Base-by-base conservation (phyloP, 768 basidiomycete species). In the Boletus huronensis region DNA sequence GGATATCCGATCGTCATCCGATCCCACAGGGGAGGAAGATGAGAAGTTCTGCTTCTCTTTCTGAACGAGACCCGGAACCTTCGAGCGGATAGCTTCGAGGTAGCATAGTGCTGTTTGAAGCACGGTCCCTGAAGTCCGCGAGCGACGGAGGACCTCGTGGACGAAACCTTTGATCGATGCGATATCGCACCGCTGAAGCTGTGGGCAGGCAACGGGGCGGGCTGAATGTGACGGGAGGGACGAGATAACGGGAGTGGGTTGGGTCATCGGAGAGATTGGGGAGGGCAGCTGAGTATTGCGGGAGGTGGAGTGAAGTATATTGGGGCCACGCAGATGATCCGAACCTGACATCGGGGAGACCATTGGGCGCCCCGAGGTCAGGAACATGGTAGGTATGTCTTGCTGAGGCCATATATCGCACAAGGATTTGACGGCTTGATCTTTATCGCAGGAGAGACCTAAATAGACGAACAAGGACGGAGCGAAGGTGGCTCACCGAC, bases 51-150 rank as follows among this genome's bases (percentile, higher is more conserved):
- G 61, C 55, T 75, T 77, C 50, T 87, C 85, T 58, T 76, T 72
- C 1, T 60, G 70, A 45, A 82, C 74, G 10, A 91, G 74, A 43
- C 85, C 83, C 1, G 88, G 83, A 13, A 94, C 72, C 66, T 82
- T 85, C 26, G 75, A 66, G 6, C 90, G 85, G n/a, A 92, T 79
- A 5, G 88, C 90, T 69, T 93, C 90, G 13, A 95, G 74, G 66
- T 94, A 95, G 67, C 93, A 92, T 0, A 93, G 73, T 0, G 93
- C 93, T 0, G 91, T 89, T 67, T 95, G 92, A 8, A 96, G 78
- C 4, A 93, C 89, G 41, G 80, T 82, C 40, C 86, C 88, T 5
- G 90, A 88, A 0, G 92, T 94, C 44, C 90, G 82, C 13, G 90
- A 93, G 35, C 93, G 87, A 48, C 90, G 81, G 14, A 96, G 79